Conservation (phyloP, 116 monocot species). For the Phalaenopsis hybrid region DNA sequence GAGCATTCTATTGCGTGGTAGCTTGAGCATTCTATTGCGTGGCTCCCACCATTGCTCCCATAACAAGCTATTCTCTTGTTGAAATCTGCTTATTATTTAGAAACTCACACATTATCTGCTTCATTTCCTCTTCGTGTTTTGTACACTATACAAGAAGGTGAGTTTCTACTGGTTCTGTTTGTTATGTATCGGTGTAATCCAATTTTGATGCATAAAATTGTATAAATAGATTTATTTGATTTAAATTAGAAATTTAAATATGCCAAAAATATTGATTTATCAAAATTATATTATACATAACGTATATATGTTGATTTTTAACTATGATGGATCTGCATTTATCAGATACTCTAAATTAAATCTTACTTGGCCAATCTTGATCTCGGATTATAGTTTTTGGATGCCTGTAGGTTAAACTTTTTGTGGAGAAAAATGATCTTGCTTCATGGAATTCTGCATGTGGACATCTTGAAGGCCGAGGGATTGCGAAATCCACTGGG, state of each 20-base stretch:
- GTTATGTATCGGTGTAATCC: too few species aligned
- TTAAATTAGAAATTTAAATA: not conserved
- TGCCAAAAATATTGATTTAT: not conserved
- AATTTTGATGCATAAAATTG: too few species aligned
- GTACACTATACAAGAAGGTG: not conserved
- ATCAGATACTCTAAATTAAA: not conserved
- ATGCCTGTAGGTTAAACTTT: not conserved
- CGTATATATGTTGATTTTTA: not conserved
- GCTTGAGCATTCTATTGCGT: not conserved
- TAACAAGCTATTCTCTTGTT: not conserved
- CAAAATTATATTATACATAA: not conserved
- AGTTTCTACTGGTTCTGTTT: not conserved
- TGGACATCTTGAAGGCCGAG: conserved; percentile 35
- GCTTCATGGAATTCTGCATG: conserved; percentile 48
- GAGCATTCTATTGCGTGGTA: not conserved
- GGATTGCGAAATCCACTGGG: not conserved
- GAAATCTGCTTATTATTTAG: not conserved
- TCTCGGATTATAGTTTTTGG: not conserved
- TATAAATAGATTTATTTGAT: too few species aligned
- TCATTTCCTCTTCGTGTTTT: not conserved
- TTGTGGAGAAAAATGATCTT: conserved; percentile 11
- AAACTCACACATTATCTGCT: not conserved
- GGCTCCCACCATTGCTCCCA: not conserved
- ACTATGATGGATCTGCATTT: not conserved
- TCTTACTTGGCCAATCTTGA: not conserved